Base-by-base conservation (phyloP, 352 stramenopile genomes). In the Globisporangium nagaii region DNA sequence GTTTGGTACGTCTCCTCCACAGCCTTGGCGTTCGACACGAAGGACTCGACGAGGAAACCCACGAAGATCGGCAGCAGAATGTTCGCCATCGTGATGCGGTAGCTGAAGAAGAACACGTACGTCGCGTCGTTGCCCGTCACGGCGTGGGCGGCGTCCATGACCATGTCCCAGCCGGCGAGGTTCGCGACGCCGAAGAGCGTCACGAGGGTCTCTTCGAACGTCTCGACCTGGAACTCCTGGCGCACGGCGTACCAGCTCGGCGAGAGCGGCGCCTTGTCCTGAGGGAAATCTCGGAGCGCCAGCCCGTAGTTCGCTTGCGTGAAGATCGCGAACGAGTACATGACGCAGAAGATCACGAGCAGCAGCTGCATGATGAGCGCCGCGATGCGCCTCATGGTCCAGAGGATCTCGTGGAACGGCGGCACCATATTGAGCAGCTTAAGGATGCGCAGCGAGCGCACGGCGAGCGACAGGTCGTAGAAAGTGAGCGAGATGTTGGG, bases 21-120 rank as follows among this genome's bases (percentile, higher is more conserved):
- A 1, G 61, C 76, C 63, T 88, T 88, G 47, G 75, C 75, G 49
- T 88, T 93, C 11, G 79, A 88, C 2, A 85, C 77, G 45, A 93
- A 93, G 22, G 78, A 88, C 56, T 93, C 83, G 22, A 93, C 83
- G 19, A 93, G 66, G 62, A 93, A 93, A 85, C 83, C 83, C 22
- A 90, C 80, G 46, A 93, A 88, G 54, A 93, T 93, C 5, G 83
- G 83, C 39, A 93, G 58, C 35, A 93, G 55, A 41, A 93, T 88
- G 58, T 89, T 93, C 56, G 66, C 79, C 67, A 93, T 90, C 1
- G 79, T 75, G 59, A 93, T 88, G 47, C 83, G 83, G 65, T 86
- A 93, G 19, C 65, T 72, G 58, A 93, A 93, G 56, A 93, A 93
- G 57, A 88, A 93, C 32, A 88, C 59, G 51, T 88, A 88, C 7